phyloP scores from a whole-genome alignment of 208 protist genomes.

The Porcisia hertigi region DNA sequence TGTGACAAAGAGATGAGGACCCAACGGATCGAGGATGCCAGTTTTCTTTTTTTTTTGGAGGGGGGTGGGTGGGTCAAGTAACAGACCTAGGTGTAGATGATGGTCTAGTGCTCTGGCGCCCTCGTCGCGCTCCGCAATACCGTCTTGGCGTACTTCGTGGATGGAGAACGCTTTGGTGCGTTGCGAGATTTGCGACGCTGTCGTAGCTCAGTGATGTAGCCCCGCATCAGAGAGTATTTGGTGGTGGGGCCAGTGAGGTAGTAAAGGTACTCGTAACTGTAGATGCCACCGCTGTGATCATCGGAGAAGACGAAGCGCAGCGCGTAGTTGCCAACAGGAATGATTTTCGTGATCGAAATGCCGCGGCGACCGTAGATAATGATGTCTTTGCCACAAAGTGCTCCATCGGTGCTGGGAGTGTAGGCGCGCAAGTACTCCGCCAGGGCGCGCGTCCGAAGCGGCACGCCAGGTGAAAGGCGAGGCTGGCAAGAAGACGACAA shows the following conservation, averaged over 20 bases:
- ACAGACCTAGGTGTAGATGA: not conserved
- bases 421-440: constrained; percentile 86
- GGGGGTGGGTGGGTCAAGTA: not conserved
- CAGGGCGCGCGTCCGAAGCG: constrained; percentile 50
- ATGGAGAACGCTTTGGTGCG: constrained; percentile 61
- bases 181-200: constrained; percentile 59
- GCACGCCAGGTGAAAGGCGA: not conserved
- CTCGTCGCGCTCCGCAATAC: not conserved
- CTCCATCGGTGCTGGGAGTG: constrained; percentile 84
- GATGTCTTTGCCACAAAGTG: constrained; percentile 35
- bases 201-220: constrained; percentile 68
- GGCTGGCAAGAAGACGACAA: not conserved
- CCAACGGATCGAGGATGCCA: too few species aligned
- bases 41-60: too few species aligned
- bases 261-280: constrained; percentile 86
- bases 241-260: constrained; percentile 39
- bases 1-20: too few species aligned
- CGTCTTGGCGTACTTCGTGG: constrained; percentile 11
- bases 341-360: constrained; percentile 72
- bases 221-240: constrained; percentile 80
- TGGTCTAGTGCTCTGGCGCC: not conserved
- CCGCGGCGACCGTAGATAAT: constrained; percentile 84
- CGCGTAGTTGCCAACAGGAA: constrained; percentile 85
- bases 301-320: constrained; percentile 88
- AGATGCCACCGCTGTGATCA: constrained; percentile 82